These are phyloP conservation scores for Picea abies DNA, from an alignment of 83 land plant species.

Conservation along the genomic window DNA sequence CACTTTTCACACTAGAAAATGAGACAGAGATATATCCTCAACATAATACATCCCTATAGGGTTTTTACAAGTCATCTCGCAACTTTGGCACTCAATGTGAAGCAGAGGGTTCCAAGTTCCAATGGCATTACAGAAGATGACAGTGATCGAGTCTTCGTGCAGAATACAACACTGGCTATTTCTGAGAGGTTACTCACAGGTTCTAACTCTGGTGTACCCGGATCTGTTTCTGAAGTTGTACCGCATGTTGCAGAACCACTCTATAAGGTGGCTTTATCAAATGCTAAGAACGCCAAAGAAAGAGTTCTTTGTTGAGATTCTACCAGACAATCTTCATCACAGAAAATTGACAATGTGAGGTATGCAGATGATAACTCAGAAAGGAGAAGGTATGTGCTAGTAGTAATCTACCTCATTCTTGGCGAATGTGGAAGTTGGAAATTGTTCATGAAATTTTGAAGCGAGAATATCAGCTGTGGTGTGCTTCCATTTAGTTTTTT, in stretches of 20 bases:
- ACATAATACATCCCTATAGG: too few relatives aligned
- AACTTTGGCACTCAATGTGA: too few relatives aligned
- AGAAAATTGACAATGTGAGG: slow-evolving; percentile 44
- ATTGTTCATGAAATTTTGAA: slow-evolving; percentile 96
- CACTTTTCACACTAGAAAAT: too few relatives aligned
- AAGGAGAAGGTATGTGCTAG: slow-evolving; percentile 78
- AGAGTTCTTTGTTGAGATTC: too few relatives aligned
- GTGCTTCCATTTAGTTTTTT: slow-evolving; percentile 97
- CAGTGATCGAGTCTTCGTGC: slow-evolving; percentile 25
- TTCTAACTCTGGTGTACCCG: slow-evolving; percentile 15
- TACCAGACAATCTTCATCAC: slow-evolving; percentile 30
- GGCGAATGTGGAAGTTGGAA: slow-evolving; percentile 99
- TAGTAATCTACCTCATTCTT: slow-evolving; percentile 81
- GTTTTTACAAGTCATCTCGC: too few relatives aligned
- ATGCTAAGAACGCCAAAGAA: too few relatives aligned
- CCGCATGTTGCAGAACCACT: neutral
- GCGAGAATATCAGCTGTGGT: slow-evolving; percentile 96
- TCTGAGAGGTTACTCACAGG: slow-evolving; percentile 30
- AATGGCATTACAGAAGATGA: slow-evolving; percentile 2
- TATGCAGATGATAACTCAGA: slow-evolving; percentile 50
- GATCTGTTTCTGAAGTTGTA: slow-evolving; percentile 15
- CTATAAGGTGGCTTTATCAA: too few relatives aligned
- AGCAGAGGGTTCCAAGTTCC: too few relatives aligned
- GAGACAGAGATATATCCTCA: too few relatives aligned
- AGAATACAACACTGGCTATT: slow-evolving; percentile 43